Evolutionary conservation across 495 filamentous ascomycete species (phyloP).

Genomic region (Bryoglossum gracile): DNA sequence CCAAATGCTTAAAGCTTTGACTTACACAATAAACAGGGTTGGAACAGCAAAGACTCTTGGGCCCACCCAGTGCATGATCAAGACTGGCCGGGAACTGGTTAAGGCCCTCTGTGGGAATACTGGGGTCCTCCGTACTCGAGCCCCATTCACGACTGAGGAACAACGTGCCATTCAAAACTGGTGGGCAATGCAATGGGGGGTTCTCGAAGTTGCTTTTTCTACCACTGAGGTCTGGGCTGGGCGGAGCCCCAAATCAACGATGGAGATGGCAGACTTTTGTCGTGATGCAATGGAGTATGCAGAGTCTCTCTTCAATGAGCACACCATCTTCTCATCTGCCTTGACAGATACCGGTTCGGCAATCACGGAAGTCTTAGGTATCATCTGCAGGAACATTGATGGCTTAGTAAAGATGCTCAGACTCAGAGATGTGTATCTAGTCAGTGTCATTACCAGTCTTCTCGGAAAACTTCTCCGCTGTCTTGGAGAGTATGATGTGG

Average conservation of each 20-base stretch:
- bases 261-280: constrained; percentile 88
- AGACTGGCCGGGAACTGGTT: constrained; percentile 67
- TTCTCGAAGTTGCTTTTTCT: constrained; percentile 70
- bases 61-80: constrained; percentile 62
- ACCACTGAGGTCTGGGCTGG: constrained; percentile 74
- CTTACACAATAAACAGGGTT: constrained; percentile 32
- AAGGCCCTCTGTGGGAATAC: constrained; percentile 76
- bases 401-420: constrained; percentile 76
- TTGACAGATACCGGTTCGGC: constrained; percentile 36
- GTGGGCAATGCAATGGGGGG: constrained; percentile 78
- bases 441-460: constrained; percentile 58
- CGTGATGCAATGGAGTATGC: constrained; percentile 91
- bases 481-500: constrained; percentile 61
- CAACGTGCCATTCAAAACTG: constrained; percentile 58
- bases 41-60: constrained; percentile 53
- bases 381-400: constrained; percentile 56
- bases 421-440: constrained; percentile 76
- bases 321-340: constrained; percentile 57
- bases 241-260: constrained; percentile 38
- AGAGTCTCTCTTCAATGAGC: constrained; percentile 74
- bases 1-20: constrained; percentile 28
- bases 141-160: constrained; percentile 50
- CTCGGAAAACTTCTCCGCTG: constrained; percentile 64
- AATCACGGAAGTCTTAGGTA: constrained; percentile 46
- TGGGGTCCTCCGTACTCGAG: constrained; percentile 67